phyloP scores from a whole-genome alignment of 495 filamentous ascomycete species.

The Xylaria telfairii region DNA sequence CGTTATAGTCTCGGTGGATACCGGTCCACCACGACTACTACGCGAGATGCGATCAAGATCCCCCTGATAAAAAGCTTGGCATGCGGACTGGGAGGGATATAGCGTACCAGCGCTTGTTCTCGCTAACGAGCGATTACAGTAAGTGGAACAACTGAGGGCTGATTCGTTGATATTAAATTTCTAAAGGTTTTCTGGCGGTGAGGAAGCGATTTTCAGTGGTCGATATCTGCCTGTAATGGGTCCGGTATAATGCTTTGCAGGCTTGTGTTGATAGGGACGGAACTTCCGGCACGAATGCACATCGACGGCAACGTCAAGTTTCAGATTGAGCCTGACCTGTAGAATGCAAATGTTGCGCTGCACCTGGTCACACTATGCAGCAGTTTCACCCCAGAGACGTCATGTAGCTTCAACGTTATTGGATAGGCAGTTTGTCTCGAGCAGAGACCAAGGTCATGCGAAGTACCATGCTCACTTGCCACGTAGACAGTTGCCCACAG shows the following conservation, averaged over 20 bases:
- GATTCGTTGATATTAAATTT: not conserved
- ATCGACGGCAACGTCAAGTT: constrained; percentile 22
- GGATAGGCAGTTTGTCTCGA: constrained; percentile 13
- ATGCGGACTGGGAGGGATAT: constrained; percentile 15
- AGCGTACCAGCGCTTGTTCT: constrained; percentile 18
- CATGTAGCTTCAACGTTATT: constrained; percentile 12
- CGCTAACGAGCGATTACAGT: constrained; percentile 15
- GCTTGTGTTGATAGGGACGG: constrained; percentile 15
- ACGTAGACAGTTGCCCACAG: constrained; percentile 23
- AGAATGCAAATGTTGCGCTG: constrained; percentile 11
- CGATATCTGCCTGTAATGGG: constrained; percentile 3
- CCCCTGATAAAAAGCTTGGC: constrained; percentile 21
- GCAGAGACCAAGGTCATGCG: constrained; percentile 18
- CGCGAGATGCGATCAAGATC: constrained; percentile 23
- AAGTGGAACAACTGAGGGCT: constrained; percentile 3
- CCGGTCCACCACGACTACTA: constrained; percentile 16
- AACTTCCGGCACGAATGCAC: constrained; percentile 20
- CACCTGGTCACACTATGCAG: constrained; percentile 18
- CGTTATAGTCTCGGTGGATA: not conserved
- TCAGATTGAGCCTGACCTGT: constrained; percentile 21
- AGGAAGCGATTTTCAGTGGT: constrained; percentile 3
- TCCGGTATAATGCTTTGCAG: constrained; percentile 19
- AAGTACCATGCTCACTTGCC: constrained; percentile 23
- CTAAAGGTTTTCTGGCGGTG: constrained; percentile 5
- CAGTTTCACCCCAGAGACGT: constrained; percentile 16